Base-by-base conservation (phyloP, 257 asterid species). In the Plantago ovata region DNA sequence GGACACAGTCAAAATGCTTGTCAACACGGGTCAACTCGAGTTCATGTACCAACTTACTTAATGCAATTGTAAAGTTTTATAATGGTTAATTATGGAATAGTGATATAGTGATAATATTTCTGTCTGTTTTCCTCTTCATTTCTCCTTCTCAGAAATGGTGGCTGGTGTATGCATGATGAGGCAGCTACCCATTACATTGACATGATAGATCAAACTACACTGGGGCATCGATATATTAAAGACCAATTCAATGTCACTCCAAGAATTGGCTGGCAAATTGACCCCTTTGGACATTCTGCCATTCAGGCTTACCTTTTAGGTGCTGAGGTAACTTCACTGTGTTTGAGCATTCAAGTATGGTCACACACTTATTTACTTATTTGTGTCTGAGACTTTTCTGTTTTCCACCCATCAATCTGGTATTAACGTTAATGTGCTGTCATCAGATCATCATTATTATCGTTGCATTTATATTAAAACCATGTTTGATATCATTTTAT, bases 131-230 rank as follows among this genome's bases (percentile, higher is more conserved):
- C 41, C 20, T 49, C 38, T 41, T 61, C 38, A 11, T 42, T 57
- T 19, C 56, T 51, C 50, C 19, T 42, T 36, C 69, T 77, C 75
- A 93, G 99, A 82, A 93, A 93, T 58, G 99, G 99, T 44, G 99
- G 99, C 33, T 75, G 79, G 90, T 93, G 99, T 69, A 89, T 89
- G 99, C 97, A 93, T 58, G 99, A 93, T 57, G 99, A 93, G 78
- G 99, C 99, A 21, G 67, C 96, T 13, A 71, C 95, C 1, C 98
- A 88, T 77, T 92, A 92, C 58, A 86, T 92, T 68, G 98, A 92
- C 75, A 89, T 93, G 99, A 86, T 93, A 67, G 99, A 93, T 67
- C 99, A 89, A 76, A 93, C 99, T 55, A 86, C 99, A 23, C 65
- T 93, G 24, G 99, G 99, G 11, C 99, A 93, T 55, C 71, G 74